These are phyloP conservation scores for Saccharomycopsis sp. DNA, from an alignment of 805 yeast genomes.

Conservation along the genomic window DNA sequence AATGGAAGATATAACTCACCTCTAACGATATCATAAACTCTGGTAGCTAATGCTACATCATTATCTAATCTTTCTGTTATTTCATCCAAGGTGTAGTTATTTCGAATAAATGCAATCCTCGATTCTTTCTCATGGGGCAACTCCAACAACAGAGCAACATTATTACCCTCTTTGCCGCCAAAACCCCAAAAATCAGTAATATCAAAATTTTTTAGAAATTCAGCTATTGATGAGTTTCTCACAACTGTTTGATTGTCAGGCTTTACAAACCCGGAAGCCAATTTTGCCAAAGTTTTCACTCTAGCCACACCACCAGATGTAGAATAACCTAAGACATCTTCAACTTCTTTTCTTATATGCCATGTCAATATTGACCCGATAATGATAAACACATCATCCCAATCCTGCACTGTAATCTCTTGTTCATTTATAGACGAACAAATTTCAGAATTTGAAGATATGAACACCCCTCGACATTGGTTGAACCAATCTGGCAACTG, in stretches of 20 bases:
- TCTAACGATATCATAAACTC: slow-evolving; percentile 53
- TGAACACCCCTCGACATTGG: slow-evolving; percentile 5
- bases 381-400: slow-evolving; percentile 75
- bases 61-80: slow-evolving; percentile 35
- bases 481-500: slow-evolving; percentile 29
- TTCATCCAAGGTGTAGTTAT: slow-evolving; percentile 36
- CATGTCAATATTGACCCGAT: slow-evolving; percentile 58
- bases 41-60: slow-evolving; percentile 41
- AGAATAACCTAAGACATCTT: slow-evolving; percentile 59
- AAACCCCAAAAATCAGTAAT: slow-evolving; percentile 78
- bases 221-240: slow-evolving; percentile 37
- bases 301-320: slow-evolving; percentile 86
- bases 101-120: slow-evolving; percentile 46
- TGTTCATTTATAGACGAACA: slow-evolving; percentile 23
- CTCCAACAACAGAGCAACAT: slow-evolving; percentile 41
- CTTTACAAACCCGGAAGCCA: slow-evolving; percentile 79
- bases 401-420: slow-evolving; percentile 37
- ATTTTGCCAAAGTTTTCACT: slow-evolving; percentile 72
- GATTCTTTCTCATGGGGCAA: slow-evolving; percentile 36
- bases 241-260: slow-evolving; percentile 84
- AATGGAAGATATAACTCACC: slow-evolving; percentile 57
- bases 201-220: slow-evolving; percentile 55
- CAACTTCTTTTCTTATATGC: slow-evolving; percentile 48
- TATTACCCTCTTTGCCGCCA: slow-evolving; percentile 84
- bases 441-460: slow-evolving; percentile 27